A percentile compares a stretch with the other conserved stretches of the same genome.
These are phyloP conservation scores for Dactylellina parvicollis DNA, from an alignment of 2,329 filamentous ascomycete species.

Conservation along the genomic window DNA sequence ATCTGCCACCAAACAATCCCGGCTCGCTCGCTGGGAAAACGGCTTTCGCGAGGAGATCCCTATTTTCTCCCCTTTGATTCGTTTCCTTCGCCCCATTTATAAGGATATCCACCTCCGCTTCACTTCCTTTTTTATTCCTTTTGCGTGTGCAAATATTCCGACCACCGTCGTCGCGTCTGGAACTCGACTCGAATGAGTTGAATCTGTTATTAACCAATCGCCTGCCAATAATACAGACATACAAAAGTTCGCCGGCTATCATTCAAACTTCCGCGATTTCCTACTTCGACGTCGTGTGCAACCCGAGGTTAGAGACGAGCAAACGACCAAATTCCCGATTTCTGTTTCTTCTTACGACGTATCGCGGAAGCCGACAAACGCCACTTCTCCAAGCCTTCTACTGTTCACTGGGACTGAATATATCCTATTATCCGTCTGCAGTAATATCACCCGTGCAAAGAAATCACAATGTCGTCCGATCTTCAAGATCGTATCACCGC, in stretches of 20 bases:
- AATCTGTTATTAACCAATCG: constrained; percentile 49
- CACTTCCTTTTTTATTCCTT: constrained; percentile 20
- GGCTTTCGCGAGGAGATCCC: constrained; percentile 54
- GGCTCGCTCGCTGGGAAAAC: constrained; percentile 51
- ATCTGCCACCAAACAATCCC: constrained; percentile 53
- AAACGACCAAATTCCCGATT: constrained; percentile 27
- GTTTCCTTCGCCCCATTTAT: constrained; percentile 53
- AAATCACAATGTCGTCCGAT: constrained; percentile 56
- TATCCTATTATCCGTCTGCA: neutral
- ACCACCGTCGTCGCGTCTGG: constrained; percentile 46
- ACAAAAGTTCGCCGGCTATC: constrained; percentile 2
- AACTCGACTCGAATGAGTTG: constrained; percentile 27
- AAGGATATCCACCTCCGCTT: constrained; percentile 50
- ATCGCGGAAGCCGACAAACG: constrained; percentile 29
- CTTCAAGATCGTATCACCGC: constrained; percentile 86
- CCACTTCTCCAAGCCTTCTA: neutral
- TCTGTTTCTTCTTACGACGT: constrained; percentile 14
- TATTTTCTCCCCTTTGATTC: constrained; percentile 54
- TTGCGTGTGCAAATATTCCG: constrained; percentile 14
- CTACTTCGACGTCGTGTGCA: constrained; percentile 21
- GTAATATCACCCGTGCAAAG: constrained; percentile 7
- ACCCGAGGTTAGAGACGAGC: constrained; percentile 15
- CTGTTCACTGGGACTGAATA: neutral
- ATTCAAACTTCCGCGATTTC: constrained; percentile 21
- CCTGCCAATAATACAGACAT: constrained; percentile 21